Conservation (phyloP, 768 basidiomycete genomes). For the Leccinum variicolor region DNA sequence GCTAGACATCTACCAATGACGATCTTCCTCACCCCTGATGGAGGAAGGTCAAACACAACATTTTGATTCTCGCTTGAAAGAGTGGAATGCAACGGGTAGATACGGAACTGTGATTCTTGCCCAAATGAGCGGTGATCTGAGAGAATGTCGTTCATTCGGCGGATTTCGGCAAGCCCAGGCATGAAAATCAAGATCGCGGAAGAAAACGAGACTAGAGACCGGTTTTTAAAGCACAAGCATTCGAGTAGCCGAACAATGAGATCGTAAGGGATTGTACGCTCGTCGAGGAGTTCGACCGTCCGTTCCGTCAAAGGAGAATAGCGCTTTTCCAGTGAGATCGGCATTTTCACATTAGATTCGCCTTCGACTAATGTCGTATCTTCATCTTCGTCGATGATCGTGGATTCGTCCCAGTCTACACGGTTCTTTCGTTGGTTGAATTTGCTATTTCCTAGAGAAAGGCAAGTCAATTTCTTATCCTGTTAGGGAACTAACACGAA, state of each 20-base stretch:
- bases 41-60: slow-evolving; percentile 87
- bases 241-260: slow-evolving; percentile 84
- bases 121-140: slow-evolving; percentile 74
- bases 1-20: slow-evolving; percentile 69
- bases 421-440: slow-evolving; percentile 59
- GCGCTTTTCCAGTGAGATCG: slow-evolving; percentile 66
- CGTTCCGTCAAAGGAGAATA: slow-evolving; percentile 72
- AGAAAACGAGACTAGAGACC: slow-evolving; percentile 53
- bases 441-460: slow-evolving; percentile 53
- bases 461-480: neutral
- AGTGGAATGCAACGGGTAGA: slow-evolving; percentile 89
- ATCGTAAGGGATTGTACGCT: slow-evolving; percentile 87
- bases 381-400: slow-evolving; percentile 57
- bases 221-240: slow-evolving; percentile 71
- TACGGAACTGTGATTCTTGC: slow-evolving; percentile 54
- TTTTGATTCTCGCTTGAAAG: slow-evolving; percentile 89
- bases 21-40: slow-evolving; percentile 80
- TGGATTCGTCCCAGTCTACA: slow-evolving; percentile 80
- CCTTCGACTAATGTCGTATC: slow-evolving; percentile 42
- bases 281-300: slow-evolving; percentile 84
- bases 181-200: slow-evolving; percentile 87
- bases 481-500: neutral
- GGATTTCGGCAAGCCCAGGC: slow-evolving; percentile 93
- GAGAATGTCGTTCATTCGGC: slow-evolving; percentile 79
- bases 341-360: slow-evolving; percentile 13